A percentile compares a stretch with the other conserved stretches of the same genome.
Evolutionary conservation across 148 eudicot genomes (phyloP).

Genomic region (Euryodendron excelsum): DNA sequence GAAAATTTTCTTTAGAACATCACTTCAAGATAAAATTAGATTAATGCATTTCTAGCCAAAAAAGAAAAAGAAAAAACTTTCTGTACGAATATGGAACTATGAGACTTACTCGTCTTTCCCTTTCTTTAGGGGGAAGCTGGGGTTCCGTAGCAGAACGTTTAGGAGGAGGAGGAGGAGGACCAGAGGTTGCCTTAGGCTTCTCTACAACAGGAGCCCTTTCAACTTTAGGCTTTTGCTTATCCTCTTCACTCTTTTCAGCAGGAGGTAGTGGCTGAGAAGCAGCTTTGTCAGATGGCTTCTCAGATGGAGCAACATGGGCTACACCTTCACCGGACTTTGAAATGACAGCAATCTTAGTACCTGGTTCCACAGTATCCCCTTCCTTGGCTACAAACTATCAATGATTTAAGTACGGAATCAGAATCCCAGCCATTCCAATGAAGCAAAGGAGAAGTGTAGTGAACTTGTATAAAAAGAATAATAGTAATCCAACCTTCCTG

Average conservation of each 20-base stretch:
- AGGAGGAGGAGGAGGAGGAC: slow-evolving; percentile 34
- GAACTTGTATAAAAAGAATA: neutral
- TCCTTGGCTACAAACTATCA: slow-evolving; percentile 74
- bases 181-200: slow-evolving; percentile 39
- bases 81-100: neutral
- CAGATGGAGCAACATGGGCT: slow-evolving; percentile 76
- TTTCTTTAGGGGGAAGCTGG: slow-evolving; percentile 87
- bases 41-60: neutral
- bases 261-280: slow-evolving; percentile 45
- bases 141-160: slow-evolving; percentile 73
- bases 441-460: neutral
- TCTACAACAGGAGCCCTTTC: slow-evolving; percentile 34
- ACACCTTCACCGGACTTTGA: slow-evolving; percentile 64
- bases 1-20: neutral
- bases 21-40: neutral
- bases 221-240: slow-evolving; percentile 43
- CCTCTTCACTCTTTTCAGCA: slow-evolving; percentile 34
- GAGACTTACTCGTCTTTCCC: slow-evolving; percentile 80
- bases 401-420: slow-evolving; percentile 10
- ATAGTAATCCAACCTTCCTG: neutral
- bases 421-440: slow-evolving; percentile 7
- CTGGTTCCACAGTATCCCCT: slow-evolving; percentile 95
- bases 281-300: slow-evolving; percentile 49
- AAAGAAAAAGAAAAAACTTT: neutral
- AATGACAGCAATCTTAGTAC: slow-evolving; percentile 74